Evolutionary conservation across 2,329 filamentous ascomycete species (phyloP).

Genomic region (Aspergillus arachidicola): DNA sequence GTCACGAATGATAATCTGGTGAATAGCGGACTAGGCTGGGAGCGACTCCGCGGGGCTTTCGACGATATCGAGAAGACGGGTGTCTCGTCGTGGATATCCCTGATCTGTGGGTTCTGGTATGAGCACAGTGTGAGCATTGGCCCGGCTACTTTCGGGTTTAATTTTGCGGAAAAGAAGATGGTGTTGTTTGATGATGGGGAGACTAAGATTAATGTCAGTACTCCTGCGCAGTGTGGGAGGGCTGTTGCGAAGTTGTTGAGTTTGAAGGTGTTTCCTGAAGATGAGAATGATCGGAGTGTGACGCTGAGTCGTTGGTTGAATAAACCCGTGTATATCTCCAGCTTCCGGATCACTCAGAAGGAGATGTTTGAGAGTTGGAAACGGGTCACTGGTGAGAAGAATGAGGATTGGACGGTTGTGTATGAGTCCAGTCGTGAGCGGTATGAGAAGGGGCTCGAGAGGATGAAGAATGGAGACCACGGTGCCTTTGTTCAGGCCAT

Average conservation of each 20-base stretch:
- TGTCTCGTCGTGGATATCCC: slow-evolving; percentile 42
- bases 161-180: slow-evolving; percentile 45
- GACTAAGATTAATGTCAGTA: slow-evolving; percentile 60
- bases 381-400: slow-evolving; percentile 57
- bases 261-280: slow-evolving; percentile 31
- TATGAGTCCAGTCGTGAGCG: slow-evolving; percentile 52
- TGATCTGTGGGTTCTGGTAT: slow-evolving; percentile 56
- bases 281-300: slow-evolving; percentile 13
- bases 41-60: slow-evolving; percentile 10
- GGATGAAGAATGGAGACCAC: slow-evolving; percentile 45
- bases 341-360: slow-evolving; percentile 61
- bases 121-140: slow-evolving; percentile 50
- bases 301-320: slow-evolving; percentile 45
- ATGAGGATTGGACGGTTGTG: slow-evolving; percentile 62
- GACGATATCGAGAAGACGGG: slow-evolving; percentile 41
- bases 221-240: slow-evolving; percentile 58
- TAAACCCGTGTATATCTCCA: slow-evolving; percentile 53
- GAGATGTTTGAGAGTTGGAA: slow-evolving; percentile 65
- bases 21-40: slow-evolving; percentile 27
- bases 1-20: slow-evolving; percentile 18
- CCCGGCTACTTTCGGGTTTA: slow-evolving; percentile 49
- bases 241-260: slow-evolving; percentile 56
- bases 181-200: slow-evolving; percentile 60
- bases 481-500: slow-evolving; percentile 52
- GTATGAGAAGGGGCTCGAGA: slow-evolving; percentile 48